Evolutionary conservation across 2,329 filamentous ascomycete genomes (phyloP).

Genomic region (Periconia sp.): DNA sequence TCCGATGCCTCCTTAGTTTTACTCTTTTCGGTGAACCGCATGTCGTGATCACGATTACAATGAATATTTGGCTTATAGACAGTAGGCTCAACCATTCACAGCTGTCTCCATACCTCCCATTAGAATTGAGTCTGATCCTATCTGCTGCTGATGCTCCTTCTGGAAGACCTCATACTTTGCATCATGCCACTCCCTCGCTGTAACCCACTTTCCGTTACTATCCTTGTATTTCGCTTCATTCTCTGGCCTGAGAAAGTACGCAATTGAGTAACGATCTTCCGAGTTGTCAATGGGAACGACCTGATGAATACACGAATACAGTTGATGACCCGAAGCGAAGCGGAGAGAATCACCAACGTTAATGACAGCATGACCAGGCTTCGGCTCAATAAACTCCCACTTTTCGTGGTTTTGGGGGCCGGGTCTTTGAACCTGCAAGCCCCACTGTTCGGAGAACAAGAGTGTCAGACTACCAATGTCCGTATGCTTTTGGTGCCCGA

Average conservation of each 20-base stretch:
- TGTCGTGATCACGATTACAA: no score
- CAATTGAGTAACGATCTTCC: conserved; percentile 8
- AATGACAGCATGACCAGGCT: conserved; percentile 31
- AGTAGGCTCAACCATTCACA: not conserved
- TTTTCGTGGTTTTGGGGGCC: conserved; percentile 32
- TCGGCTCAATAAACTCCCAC: conserved; percentile 48
- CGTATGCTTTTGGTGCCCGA: conserved; percentile 49
- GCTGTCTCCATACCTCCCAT: not conserved
- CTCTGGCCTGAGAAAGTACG: conserved; percentile 6
- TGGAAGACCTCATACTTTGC: conserved; percentile 1
- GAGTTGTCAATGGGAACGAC: conserved; percentile 3
- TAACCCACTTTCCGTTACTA: not conserved
- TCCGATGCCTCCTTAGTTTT: no score
- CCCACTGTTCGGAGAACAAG: conserved; percentile 40
- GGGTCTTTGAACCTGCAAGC: conserved; percentile 29
- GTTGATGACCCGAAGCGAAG: conserved; percentile 5
- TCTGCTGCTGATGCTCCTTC: conserved; percentile 1
- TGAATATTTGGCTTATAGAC: no score
- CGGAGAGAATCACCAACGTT: conserved; percentile 36
- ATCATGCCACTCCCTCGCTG: conserved; percentile 6
- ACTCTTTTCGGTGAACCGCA: no score
- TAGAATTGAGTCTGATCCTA: not conserved
- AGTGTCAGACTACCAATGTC: conserved; percentile 59
- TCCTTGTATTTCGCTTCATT: conserved; percentile 1
- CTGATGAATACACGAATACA: conserved; percentile 9